These are phyloP conservation scores for Actinomucor elegans DNA, from an alignment of 371 early-diverging fungal genomes.

Conservation along the genomic window DNA sequence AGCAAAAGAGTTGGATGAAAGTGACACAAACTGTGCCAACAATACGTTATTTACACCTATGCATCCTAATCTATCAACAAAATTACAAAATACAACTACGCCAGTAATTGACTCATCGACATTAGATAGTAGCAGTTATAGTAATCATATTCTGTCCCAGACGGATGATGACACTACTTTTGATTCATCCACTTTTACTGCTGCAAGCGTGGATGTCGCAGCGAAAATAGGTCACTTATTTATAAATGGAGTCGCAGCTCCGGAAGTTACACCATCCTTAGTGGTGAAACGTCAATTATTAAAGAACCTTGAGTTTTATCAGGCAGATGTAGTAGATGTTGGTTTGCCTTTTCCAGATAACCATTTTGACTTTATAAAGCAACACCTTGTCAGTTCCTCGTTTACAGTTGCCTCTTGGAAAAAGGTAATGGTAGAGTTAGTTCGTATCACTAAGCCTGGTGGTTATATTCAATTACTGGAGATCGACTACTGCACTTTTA, in stretches of 20 bases:
- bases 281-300: constrained; percentile 14
- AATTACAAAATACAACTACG: constrained; percentile 9
- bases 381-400: constrained; percentile 16
- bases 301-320: constrained; percentile 29
- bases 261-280: neutral
- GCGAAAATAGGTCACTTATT: neutral
- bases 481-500: constrained; percentile 16
- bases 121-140: neutral
- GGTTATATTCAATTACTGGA: constrained; percentile 43
- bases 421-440: constrained; percentile 12
- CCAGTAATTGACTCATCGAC: neutral
- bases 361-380: constrained; percentile 34
- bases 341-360: constrained; percentile 29
- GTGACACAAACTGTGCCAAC: neutral
- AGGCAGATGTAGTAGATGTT: constrained; percentile 13
- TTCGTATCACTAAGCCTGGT: constrained; percentile 29
- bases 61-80: constrained; percentile 18
- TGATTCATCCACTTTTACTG: too few species aligned
- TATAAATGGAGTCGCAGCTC: neutral
- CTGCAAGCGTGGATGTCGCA: neutral
- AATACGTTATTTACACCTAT: constrained; percentile 13
- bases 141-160: neutral
- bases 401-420: constrained; percentile 29
- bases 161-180: neutral
- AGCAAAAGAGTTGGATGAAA: neutral